A percentile compares a stretch with the other conserved stretches of the same genome.
Conservation (phyloP, 495 filamentous ascomycete genomes). For the Aspergillus homomorphus region DNA sequence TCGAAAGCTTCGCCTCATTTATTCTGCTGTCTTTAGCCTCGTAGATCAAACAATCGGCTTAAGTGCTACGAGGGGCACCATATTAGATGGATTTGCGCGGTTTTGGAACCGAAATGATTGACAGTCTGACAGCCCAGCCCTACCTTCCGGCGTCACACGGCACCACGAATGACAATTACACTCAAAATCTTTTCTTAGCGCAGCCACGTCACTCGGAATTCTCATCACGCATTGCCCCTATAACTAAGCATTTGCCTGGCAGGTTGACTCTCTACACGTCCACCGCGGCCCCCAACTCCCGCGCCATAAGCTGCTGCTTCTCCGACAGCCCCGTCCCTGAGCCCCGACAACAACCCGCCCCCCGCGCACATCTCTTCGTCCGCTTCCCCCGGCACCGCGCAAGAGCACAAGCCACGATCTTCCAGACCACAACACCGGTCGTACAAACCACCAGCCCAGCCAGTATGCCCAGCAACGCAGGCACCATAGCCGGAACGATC, state of each 20-base stretch:
- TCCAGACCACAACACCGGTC: not conserved
- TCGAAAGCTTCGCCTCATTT: no score
- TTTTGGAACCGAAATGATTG: no score
- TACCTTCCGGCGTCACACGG: no score
- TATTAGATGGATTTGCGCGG: no score
- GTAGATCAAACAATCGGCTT: no score
- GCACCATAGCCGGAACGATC: not conserved
- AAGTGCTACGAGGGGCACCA: no score
- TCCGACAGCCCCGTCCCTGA: not conserved
- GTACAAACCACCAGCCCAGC: constrained; percentile 3
- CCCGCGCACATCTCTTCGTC: not conserved
- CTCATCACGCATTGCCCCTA: not conserved
- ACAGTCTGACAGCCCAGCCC: no score
- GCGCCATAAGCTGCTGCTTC: not conserved
- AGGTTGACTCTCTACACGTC: not conserved
- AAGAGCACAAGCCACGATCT: not conserved
- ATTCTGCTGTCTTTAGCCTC: no score
- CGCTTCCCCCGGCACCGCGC: not conserved
- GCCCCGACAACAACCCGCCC: not conserved
- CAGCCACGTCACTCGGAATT: no score
- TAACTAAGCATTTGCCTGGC: not conserved
- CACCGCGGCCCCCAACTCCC: not conserved
- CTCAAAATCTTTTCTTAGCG: no score
- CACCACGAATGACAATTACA: no score
- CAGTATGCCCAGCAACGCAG: not conserved